These are phyloP conservation scores for Solanum pennellii DNA, from an alignment of 257 asterid genomes.

Conservation along the genomic window DNA sequence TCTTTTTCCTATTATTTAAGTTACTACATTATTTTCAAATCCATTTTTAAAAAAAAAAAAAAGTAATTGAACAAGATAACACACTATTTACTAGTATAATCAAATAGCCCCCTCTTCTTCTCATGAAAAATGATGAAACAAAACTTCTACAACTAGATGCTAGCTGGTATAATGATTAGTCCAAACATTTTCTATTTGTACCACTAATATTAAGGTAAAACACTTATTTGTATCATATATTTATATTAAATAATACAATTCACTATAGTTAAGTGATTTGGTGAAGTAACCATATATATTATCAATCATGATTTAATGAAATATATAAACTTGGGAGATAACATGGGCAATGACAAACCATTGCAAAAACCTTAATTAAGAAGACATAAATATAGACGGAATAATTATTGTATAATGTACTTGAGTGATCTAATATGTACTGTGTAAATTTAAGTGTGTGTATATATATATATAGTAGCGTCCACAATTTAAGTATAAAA, in stretches of 20 bases:
- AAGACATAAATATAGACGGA: background rate
- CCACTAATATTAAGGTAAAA: background rate
- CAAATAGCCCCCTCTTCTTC: background rate
- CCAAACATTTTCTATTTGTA: background rate
- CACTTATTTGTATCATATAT: background rate
- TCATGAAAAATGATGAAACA: background rate
- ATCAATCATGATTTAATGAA: background rate
- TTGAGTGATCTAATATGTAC: background rate
- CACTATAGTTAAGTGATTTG: background rate
- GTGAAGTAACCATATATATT: background rate
- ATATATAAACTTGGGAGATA: background rate
- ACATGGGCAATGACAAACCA: background rate
- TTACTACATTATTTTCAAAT: background rate
- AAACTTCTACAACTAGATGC: background rate
- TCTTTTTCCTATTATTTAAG: background rate
- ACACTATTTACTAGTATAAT: background rate
- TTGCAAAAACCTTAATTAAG: background rate
- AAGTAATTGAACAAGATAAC: background rate
- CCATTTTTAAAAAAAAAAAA: background rate
- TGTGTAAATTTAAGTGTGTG: too few species aligned
- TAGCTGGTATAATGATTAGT: background rate
- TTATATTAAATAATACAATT: background rate
- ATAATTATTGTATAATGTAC: background rate
- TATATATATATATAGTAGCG: background rate
- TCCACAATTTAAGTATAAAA: background rate